These are phyloP conservation scores for Coniochaeta sp. DNA, from an alignment of 2,329 filamentous ascomycete genomes.

Conservation along the genomic window DNA sequence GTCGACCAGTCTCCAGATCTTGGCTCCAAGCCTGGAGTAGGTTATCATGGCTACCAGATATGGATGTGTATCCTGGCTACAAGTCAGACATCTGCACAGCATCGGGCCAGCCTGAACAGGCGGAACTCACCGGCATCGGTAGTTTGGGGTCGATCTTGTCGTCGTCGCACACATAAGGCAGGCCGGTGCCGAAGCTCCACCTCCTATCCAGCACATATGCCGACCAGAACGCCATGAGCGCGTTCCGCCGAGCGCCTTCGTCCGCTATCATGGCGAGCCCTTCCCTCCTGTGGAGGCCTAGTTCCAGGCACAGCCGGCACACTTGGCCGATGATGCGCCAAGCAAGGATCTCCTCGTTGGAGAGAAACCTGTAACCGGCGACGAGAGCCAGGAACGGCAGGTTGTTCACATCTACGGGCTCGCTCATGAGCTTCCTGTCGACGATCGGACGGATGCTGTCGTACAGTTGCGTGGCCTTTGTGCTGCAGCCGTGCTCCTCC, in stretches of 20 bases:
- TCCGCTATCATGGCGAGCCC: conserved; percentile 63
- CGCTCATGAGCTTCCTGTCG: conserved; percentile 57
- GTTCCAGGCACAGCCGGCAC: conserved; percentile 68
- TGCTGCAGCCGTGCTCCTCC: conserved; percentile 72
- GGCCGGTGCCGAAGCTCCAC: conserved; percentile 84
- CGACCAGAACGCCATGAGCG: conserved; percentile 75
- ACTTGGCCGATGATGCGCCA: conserved; percentile 85
- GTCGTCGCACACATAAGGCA: conserved; percentile 81
- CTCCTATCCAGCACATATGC: conserved; percentile 78
- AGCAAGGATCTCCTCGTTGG: conserved; percentile 76
- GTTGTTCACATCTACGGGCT: conserved; percentile 37
- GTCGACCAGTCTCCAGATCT: conserved; percentile 77
- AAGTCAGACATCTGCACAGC: neutral
- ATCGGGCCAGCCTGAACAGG: neutral
- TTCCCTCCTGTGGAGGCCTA: conserved; percentile 76
- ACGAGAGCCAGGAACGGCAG: conserved; percentile 45
- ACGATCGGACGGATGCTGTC: conserved; percentile 66
- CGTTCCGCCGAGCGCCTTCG: conserved; percentile 59
- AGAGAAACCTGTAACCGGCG: conserved; percentile 71
- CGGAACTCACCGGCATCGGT: conserved; percentile 63
- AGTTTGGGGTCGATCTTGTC: conserved; percentile 75
- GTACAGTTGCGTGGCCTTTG: conserved; percentile 65
- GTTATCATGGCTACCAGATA: conserved; percentile 80
- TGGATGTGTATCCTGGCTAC: conserved; percentile 42
- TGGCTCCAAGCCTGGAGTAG: conserved; percentile 76